Evolutionary conservation across 192 early-diverging fungal species (phyloP), one percentile per base, ranked within the genome.

Genomic region (Chytriomyces sp.): DNA sequence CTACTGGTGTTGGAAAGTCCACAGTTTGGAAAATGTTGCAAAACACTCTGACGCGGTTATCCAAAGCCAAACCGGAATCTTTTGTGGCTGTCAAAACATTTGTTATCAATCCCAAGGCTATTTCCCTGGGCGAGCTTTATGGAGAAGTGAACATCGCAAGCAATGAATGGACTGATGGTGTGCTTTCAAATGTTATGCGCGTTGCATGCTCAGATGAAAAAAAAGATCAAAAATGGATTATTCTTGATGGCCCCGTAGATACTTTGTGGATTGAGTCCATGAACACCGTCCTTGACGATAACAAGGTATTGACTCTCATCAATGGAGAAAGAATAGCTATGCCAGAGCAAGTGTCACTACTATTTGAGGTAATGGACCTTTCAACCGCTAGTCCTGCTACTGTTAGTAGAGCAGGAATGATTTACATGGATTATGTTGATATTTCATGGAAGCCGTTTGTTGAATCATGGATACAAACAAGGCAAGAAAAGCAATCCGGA

Each of bases 191-290:
- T 58, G 78, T 88, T 2, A 88, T 87, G 82, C 44, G 86, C 2
- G 62, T 44, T 6, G 78, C 82, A 8, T 85, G 84, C 62, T 61
- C 82, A 0, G 86, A 88, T 49, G 82, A 84, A 53, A 83, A 81
- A 52, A 84, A 84, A 17, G 86, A 88, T 55, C 82, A 84, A 65
- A 88, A 88, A 61, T 88, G 86, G 86, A 79, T 86, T 39, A 61
- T 87, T n/a, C 69, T 88, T 44, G 86, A 88, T 68, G 86, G 86
- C 5, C 86, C 86, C 2, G 86, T 88, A 14, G 86, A 88, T 39
- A 86, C 86, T 7, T 77, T 88, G 7, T 88, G 86, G 86, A 88
- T 88, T 52, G 86, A 88, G 62, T 82, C 80, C 22, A 87, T 88
- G 86, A 88, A 88, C 61, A 88, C 85, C 3, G 76, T 88, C 17